Base-by-base conservation (phyloP, 139 green algal genomes). In the Zygnema circumcarinatum region DNA sequence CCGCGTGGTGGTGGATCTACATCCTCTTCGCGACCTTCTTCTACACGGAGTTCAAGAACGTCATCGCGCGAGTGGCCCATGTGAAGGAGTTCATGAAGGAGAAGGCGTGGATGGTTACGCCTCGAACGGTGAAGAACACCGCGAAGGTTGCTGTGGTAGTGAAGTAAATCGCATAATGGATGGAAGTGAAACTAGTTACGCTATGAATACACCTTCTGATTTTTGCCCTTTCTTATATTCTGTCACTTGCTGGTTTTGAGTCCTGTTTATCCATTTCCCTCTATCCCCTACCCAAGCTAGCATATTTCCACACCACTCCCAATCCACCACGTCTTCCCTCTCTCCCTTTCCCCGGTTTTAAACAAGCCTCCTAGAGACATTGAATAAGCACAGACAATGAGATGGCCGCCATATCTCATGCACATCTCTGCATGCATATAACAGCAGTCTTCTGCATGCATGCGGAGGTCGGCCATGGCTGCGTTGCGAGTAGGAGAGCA, bases 11-110 rank as follows among this genome's bases (percentile, higher is more conserved):
- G 81, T 56, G 42, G 33, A 22, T 87, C 31, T 81, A 87, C 81
- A 52, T 83, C 62, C 22, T 68, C 21, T 87, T 87, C 56, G 36
- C 81, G 31, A 83, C 67, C 21, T 56, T 87, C 20, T 87, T 87
- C 35, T 87, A 87, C 81, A 87, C 81, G 0, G 81, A 87, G 33
- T 87, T 87, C 81, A 87, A 87, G 33, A 87, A 87, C 32, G 81
- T 87, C 2, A 87, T 87, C 31, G 81, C 81, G 33, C 54, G 81
- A 29, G 81, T 87, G 22, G 81, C 81, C 33, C 81, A 87, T 42
- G 79, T 87, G 29, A 87, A 87, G 33, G 81, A 87, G 81, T 87
- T 87, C 67, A 87, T 87, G 81, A 87, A 74, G 81, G 81, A 87
- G 36, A 87, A 82, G 81, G 62, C 81, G 31, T 87, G 81, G 81